Base-by-base conservation (phyloP, 1,284 basidiomycete genomes). In the Sphagnurus paluster region DNA sequence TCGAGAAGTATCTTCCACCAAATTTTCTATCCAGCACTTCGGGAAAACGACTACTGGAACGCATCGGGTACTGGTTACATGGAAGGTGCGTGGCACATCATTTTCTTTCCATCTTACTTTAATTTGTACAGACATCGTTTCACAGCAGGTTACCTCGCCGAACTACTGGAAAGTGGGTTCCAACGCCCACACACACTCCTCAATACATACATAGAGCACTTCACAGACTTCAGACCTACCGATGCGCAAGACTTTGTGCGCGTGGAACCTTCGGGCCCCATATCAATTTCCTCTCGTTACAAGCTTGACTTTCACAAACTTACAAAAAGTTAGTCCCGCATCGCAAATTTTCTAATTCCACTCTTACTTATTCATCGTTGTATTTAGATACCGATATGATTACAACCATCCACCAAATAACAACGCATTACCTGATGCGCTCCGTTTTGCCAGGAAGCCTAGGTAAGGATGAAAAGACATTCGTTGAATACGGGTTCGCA, bases 401-500 rank as follows among this genome's bases (percentile, higher is more conserved):
- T 19, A 46, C 58, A 1, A 71, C 64, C 1, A 68, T 72, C 25
- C 63, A 68, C 35, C 62, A 66, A 48, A 41, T 71, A 8, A 67
- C 64, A 1, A 62, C 62, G 0, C 66, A 68, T 35, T 69, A 69
- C 47, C 56, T 69, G 26, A 67, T 72, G 64, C 64, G 66, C 13
- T 64, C 66, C 4, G 58, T 57, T 19, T 56, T 65, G 4, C 64
- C 64, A 4, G 42, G 55, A 2, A 59, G 60, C 17, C 60, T 71
- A 1, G 70, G 69, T 0, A 57, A 60, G 39, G 68, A 72, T 41
- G 70, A 72, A 46, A 63, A 60, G 14, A 64, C 53, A 7, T 70
- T 62, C 29, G 69, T 72, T 16, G 66, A 71, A 55, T 67, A 68
- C 37, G 70, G 70, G 1, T 71, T 69, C 28, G 69, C 69, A 9